Evolutionary conservation across 2,329 filamentous ascomycete genomes (phyloP).

Genomic region (Penicillium sp.): DNA sequence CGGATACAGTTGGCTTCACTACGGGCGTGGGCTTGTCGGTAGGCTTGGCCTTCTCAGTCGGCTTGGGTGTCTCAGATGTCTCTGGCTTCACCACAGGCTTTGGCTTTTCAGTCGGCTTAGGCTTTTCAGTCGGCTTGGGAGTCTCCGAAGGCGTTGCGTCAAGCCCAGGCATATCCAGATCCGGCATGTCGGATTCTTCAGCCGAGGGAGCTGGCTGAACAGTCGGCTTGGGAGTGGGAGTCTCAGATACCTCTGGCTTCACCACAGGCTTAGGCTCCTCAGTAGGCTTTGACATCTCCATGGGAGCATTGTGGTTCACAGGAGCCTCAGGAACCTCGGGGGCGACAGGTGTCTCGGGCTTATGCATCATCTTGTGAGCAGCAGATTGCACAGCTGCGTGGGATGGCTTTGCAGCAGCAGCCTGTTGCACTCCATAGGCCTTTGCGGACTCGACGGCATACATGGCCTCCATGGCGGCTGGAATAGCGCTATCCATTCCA

Average conservation of each 20-base stretch:
- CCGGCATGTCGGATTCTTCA: too few relatives aligned
- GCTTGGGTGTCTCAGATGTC: neutral
- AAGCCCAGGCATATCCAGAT: too few relatives aligned
- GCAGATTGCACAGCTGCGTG: neutral
- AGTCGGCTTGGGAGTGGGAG: neutral
- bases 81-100: neutral
- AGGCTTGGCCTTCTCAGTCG: neutral
- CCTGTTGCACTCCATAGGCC: neutral
- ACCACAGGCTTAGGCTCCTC: neutral
- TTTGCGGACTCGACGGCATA: constrained; percentile 4
- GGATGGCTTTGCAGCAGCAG: neutral
- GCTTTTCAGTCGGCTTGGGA: neutral
- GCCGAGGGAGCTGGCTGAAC: neutral
- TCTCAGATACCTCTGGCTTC: neutral
- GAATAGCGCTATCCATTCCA: constrained; percentile 14
- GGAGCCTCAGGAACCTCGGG: neutral
- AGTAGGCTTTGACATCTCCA: neutral
- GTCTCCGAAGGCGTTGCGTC: neutral
- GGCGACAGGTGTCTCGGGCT: neutral
- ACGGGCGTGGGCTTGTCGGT: neutral
- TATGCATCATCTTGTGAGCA: neutral
- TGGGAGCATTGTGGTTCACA: neutral
- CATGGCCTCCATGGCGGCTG: constrained; percentile 17
- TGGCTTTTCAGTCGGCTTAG: neutral
- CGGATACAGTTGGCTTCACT: neutral